Percentiles rank a stretch among this genome's conserved stretches.
Conservation (phyloP, 225 moss, liverwort and hornwort species). For the Sphagnum contortum region DNA sequence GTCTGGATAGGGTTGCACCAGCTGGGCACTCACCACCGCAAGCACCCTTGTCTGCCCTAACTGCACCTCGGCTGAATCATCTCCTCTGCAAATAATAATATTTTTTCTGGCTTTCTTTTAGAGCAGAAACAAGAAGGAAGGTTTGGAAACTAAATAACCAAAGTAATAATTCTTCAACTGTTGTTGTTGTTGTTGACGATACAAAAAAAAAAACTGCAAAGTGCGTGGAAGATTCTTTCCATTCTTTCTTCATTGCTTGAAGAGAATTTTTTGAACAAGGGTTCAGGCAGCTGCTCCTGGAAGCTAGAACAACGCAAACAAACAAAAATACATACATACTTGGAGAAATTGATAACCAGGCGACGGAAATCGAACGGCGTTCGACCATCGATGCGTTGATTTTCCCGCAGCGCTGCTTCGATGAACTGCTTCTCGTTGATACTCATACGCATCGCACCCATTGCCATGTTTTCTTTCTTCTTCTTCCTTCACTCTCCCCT, state of each 20-base stretch:
- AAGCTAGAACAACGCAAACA: too few species aligned
- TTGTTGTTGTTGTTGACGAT: too few species aligned
- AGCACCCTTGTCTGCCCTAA: slow-evolving; percentile 60
- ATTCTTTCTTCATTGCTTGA: background rate
- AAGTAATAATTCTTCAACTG: too few species aligned
- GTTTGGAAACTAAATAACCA: background rate
- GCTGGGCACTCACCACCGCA: slow-evolving; percentile 64
- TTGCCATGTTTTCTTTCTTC: slow-evolving; percentile 12
- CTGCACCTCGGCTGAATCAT: slow-evolving; percentile 76
- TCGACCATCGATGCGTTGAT: slow-evolving; percentile 73
- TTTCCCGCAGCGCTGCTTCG: slow-evolving; percentile 45
- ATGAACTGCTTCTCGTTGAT: slow-evolving; percentile 78
- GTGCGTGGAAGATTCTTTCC: background rate
- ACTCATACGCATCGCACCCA: slow-evolving; percentile 42
- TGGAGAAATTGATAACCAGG: slow-evolving; percentile 47
- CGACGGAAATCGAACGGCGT: slow-evolving; percentile 65
- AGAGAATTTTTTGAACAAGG: too few species aligned
- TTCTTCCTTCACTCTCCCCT: background rate
- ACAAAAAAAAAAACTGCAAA: too few species aligned
- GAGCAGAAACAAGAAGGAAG: background rate
- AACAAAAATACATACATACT: slow-evolving; percentile 17
- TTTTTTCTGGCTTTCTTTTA: too few species aligned
- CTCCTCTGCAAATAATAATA: slow-evolving; percentile 39
- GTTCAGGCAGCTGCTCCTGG: too few species aligned
- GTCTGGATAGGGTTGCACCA: slow-evolving; percentile 69